These are phyloP conservation scores for Pythium periplocum DNA, from an alignment of 352 stramenopile genomes.

Conservation along the genomic window DNA sequence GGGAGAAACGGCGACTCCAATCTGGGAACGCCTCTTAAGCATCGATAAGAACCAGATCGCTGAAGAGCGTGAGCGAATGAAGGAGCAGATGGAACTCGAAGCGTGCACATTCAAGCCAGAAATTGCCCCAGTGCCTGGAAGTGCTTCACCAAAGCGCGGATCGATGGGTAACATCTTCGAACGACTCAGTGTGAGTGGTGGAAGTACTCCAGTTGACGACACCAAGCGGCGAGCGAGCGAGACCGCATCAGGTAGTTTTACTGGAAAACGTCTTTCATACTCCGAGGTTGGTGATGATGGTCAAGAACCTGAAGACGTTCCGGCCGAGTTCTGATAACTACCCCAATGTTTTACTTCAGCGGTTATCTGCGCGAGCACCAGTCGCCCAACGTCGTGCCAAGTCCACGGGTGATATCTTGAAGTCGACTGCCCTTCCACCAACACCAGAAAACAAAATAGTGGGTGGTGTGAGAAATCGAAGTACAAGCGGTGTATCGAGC, in stretches of 20 bases:
- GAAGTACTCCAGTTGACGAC: conserved; percentile 20
- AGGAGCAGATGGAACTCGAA: conserved; percentile 63
- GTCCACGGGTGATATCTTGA: conserved; percentile 41
- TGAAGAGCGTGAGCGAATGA: conserved; percentile 71
- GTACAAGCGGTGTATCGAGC: too few species aligned
- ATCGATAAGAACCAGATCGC: conserved; percentile 76
- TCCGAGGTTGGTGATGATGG: conserved; percentile 23
- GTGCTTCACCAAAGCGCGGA: conserved; percentile 30
- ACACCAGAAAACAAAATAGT: conserved; percentile 7
- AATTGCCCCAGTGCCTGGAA: conserved; percentile 44
- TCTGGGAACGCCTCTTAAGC: conserved; percentile 72
- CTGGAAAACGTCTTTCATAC: conserved; percentile 23
- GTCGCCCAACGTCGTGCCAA: conserved; percentile 4
- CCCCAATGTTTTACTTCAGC: conserved; percentile 9
- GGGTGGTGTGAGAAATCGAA: too few species aligned
- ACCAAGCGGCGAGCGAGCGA: conserved; percentile 27
- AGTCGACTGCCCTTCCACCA: conserved; percentile 29
- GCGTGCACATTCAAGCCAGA: conserved; percentile 82
- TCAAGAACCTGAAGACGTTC: conserved; percentile 7
- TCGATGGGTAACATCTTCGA: conserved; percentile 41
- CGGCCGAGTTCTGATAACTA: conserved; percentile 15
- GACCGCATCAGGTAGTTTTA: conserved; percentile 5
- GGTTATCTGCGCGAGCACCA: neutral
- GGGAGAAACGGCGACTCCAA: conserved; percentile 32
- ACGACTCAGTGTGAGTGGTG: conserved; percentile 25